phyloP scores from a whole-genome alignment of 2,329 filamentous ascomycete genomes.

The Pleoardoris graminearum region DNA sequence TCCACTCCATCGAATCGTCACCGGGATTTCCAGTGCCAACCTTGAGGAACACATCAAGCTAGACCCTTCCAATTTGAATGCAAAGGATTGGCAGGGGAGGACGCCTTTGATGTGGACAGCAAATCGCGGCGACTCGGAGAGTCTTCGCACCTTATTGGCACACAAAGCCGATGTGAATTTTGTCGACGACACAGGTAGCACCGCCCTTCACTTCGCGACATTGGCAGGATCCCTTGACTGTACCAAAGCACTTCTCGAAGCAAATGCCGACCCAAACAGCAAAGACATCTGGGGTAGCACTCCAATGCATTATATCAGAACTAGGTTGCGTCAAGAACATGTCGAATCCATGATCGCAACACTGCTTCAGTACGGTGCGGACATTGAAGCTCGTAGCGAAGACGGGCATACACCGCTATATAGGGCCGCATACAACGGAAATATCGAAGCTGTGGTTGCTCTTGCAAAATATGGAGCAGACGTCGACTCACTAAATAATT shows the following conservation, averaged over 20 bases:
- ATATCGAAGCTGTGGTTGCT: not conserved
- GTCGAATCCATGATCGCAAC: not conserved
- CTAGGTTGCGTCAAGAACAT: not conserved
- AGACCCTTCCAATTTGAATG: not conserved
- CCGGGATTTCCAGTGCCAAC: conserved; percentile 2
- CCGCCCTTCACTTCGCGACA: conserved; percentile 1
- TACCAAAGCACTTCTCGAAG: not conserved
- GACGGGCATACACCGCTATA: not conserved
- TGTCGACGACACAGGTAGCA: not conserved
- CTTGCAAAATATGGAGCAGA: not conserved
- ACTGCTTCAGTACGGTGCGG: not conserved
- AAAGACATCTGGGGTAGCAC: not conserved
- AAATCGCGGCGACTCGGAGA: not conserved
- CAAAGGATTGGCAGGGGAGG: not conserved
- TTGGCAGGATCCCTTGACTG: not conserved
- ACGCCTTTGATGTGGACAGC: conserved; percentile 10
- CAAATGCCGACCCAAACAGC: not conserved
- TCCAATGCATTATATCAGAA: not conserved
- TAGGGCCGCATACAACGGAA: not conserved
- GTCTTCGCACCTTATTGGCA: not conserved
- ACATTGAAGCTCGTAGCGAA: not conserved
- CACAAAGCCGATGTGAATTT: not conserved
- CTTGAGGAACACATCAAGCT: not conserved
- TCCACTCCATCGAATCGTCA: not conserved
- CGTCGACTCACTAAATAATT: not conserved